phyloP scores from a whole-genome alignment of 2,329 filamentous ascomycete species.

The Ophiostoma ulmi region DNA sequence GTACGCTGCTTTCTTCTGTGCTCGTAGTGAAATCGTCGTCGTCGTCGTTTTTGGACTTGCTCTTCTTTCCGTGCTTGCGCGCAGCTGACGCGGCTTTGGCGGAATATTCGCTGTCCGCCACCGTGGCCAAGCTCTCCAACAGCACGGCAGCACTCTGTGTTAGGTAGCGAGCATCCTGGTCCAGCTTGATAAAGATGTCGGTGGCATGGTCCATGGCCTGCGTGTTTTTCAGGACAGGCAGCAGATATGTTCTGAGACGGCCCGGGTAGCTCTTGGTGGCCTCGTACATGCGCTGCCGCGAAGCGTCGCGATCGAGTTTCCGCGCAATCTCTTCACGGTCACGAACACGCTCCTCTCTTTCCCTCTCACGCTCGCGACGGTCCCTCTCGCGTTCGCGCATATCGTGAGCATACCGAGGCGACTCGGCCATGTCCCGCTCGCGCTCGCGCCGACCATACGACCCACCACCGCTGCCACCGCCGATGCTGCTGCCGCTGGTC shows the following conservation, averaged over 20 bases:
- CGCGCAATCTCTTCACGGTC: constrained; percentile 5
- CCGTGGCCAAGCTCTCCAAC: constrained; percentile 25
- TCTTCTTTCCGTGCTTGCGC: constrained; percentile 19
- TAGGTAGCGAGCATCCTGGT: constrained; percentile 27
- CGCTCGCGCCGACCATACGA: constrained; percentile 19
- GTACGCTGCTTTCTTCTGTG: constrained; percentile 22
- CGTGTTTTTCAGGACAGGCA: constrained; percentile 25
- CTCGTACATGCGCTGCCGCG: constrained; percentile 23
- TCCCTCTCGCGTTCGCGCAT: constrained; percentile 8
- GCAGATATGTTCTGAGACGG: constrained; percentile 25
- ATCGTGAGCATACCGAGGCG: constrained; percentile 20
- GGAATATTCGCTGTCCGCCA: constrained; percentile 22
- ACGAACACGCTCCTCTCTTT: constrained; percentile 4
- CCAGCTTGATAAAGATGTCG: constrained; percentile 27
- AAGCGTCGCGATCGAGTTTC: constrained; percentile 16
- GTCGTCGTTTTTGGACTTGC: not conserved
- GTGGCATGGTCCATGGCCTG: constrained; percentile 26
- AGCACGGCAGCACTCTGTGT: constrained; percentile 24
- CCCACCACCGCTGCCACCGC: constrained; percentile 16
- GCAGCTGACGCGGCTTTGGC: constrained; percentile 17
- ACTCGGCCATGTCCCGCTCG: constrained; percentile 18
- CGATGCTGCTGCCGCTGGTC: constrained; percentile 13
- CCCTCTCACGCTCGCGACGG: constrained; percentile 12
- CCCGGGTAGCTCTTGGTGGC: constrained; percentile 23
- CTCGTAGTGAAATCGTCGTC: constrained; percentile 17